These are phyloP conservation scores for Cyberlindnera mycetangii DNA, from an alignment of 805 yeast genomes.

Conservation along the genomic window DNA sequence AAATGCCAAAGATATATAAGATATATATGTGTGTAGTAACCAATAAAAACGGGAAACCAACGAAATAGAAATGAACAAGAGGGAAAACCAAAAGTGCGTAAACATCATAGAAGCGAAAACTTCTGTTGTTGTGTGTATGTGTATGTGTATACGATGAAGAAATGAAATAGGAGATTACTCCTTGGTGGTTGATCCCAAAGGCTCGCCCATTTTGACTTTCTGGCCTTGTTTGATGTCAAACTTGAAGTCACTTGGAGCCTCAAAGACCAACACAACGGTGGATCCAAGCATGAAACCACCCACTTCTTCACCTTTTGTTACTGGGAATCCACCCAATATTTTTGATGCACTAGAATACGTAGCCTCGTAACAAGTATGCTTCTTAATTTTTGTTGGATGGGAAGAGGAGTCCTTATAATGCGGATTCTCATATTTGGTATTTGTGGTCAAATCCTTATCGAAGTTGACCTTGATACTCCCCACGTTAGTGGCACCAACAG, in stretches of 20 bases:
- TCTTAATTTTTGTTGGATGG: conserved; percentile 43
- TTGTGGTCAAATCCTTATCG: conserved; percentile 86
- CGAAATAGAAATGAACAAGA: not conserved
- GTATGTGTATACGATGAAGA: not conserved
- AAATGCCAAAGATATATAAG: conserved; percentile 5
- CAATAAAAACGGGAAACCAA: not conserved
- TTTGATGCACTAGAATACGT: conserved; percentile 79
- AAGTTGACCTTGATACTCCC: conserved; percentile 92
- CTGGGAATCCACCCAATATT: conserved; percentile 80
- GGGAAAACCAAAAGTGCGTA: conserved; percentile 2
- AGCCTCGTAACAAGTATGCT: conserved; percentile 90
- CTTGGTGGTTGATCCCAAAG: conserved; percentile 48
- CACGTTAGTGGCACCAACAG: conserved; percentile 98
- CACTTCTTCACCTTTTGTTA: conserved; percentile 88
- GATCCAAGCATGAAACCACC: conserved; percentile 97
- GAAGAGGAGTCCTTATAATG: conserved; percentile 21
- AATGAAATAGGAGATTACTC: not conserved
- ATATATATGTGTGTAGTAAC: not conserved
- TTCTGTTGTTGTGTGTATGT: not conserved
- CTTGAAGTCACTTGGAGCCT: conserved; percentile 81
- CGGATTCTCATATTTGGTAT: conserved; percentile 57
- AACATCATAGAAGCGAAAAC: conserved; percentile 5
- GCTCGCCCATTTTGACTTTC: conserved; percentile 80
- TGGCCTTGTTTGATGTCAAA: conserved; percentile 73
- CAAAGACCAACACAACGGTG: conserved; percentile 95